Conservation (phyloP, 1,139 yeast species). For the Sugiyamaella japonica region DNA sequence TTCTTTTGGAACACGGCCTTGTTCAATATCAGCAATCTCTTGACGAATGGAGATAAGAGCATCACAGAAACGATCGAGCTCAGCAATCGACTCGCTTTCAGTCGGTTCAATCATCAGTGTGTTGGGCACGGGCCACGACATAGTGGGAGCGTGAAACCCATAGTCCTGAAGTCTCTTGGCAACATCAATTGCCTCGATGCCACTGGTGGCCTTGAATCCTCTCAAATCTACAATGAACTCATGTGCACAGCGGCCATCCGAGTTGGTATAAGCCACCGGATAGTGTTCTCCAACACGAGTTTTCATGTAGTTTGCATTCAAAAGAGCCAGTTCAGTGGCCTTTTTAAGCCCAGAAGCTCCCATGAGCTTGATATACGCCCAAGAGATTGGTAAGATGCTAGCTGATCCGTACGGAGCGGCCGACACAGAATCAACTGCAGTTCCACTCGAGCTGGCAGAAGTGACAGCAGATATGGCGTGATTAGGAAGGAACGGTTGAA, state of each 20-base stretch:
- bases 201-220: conserved; percentile 68
- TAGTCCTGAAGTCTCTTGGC: conserved; percentile 97
- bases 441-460: conserved; percentile 29
- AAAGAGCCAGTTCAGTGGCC: conserved; percentile 83
- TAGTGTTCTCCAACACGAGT: conserved; percentile 67
- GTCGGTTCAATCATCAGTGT: conserved; percentile 98
- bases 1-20: conserved; percentile 55
- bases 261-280: conserved; percentile 70
- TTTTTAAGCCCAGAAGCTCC: conserved; percentile 83
- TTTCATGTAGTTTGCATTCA: conserved; percentile 96
- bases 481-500: conserved; percentile 78
- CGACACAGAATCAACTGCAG: conserved; percentile 67
- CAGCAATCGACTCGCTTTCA: conserved; percentile 85
- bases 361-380: conserved; percentile 91
- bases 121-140: conserved; percentile 98
- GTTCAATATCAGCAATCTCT: conserved; percentile 77
- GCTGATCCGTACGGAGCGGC: conserved; percentile 98
- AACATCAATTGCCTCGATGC: conserved; percentile 92
- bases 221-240: conserved; percentile 92
- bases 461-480: conserved; percentile 64
- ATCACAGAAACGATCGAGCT: conserved; percentile 86
- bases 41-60: conserved; percentile 78
- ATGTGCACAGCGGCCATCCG: conserved; percentile 85
- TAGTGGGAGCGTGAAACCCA: conserved; percentile 98
- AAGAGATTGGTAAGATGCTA: conserved; percentile 86